Evolutionary conservation across 2,329 filamentous ascomycete genomes (phyloP), one percentile per base, ranked within the genome.

Genomic region (Beauveria asiatica): DNA sequence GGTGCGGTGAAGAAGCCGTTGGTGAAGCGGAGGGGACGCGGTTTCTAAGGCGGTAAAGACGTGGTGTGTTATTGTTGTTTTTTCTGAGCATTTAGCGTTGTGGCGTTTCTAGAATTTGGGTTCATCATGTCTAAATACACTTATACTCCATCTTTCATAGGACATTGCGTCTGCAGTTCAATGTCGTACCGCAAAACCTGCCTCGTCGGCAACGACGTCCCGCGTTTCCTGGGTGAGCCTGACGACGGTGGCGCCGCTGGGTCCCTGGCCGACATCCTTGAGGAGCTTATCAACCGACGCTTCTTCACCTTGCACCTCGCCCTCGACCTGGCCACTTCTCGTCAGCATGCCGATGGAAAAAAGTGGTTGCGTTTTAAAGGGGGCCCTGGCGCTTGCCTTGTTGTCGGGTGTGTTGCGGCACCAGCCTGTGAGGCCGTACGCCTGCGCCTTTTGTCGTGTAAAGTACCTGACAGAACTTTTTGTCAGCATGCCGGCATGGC

Each of bases 221-320:
- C 90, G 80, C 0, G 87, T 82, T 62, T 85, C 82, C 64, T 85
- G 84, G 64, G 92, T 87, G 8, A 96, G 75, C 66, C 87, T 86
- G 42, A 85, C 84, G 0, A 97, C 93, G 25, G 82, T 82, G 1
- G 92, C 86, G 59, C 83, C 79, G 1, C 79, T 76, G 0, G 92
- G 92, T 0, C 93, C 93, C 57, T 84, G 81, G 67, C 91, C 82
- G 51, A 97, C 76, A 63, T 90, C 85, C 65, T 87, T 83, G 41
- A 96, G 75, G 65, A 97, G 88, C 59, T 84, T 82, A 57, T 84
- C 74, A 27, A 97, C 71, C 2, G 80, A 74, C 0, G 84, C 80
- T 1, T 85, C 79, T 2, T 82, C 78, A 33, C 91, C 92, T 71
- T 97, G 93, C 5, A 87, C 92, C 75, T 97, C 92, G 27, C 93